phyloP scores from a whole-genome alignment of 352 stramenopile species.

The Phytophthora europaea region DNA sequence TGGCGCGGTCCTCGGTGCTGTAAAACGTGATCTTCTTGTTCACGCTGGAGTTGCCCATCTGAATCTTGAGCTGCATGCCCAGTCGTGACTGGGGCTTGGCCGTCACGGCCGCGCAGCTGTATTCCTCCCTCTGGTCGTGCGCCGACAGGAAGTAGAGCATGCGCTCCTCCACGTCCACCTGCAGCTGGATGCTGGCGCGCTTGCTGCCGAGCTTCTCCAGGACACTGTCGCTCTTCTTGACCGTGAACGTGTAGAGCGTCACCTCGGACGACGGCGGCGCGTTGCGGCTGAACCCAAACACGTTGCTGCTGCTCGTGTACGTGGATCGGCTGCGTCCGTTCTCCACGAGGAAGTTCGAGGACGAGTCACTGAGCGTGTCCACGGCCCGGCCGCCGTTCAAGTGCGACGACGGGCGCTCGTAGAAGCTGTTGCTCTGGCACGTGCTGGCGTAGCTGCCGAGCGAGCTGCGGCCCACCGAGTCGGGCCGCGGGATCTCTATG shows the following conservation, averaged over 20 bases:
- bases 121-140: conserved; percentile 81
- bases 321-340: conserved; percentile 75
- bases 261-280: conserved; percentile 62
- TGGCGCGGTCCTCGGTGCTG: conserved; percentile 82
- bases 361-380: conserved; percentile 40
- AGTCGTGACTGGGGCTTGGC: conserved; percentile 80
- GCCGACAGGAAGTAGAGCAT: conserved; percentile 89
- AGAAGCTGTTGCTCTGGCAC: conserved; percentile 40
- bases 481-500: conserved; percentile 69
- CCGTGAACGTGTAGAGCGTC: conserved; percentile 88
- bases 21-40: conserved; percentile 91
- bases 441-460: conserved; percentile 49
- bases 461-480: conserved; percentile 49
- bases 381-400: conserved; percentile 41
- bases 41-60: conserved; percentile 74
- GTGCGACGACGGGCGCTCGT: conserved; percentile 38
- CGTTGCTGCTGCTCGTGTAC: conserved; percentile 61
- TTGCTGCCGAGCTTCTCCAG: conserved; percentile 87
- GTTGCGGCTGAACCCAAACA: conserved; percentile 81
- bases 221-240: conserved; percentile 88
- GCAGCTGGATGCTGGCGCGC: conserved; percentile 83
- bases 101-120: conserved; percentile 82
- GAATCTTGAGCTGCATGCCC: conserved; percentile 89
- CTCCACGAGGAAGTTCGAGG: conserved; percentile 63
- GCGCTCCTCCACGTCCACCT: conserved; percentile 84